A percentile compares a stretch with the other conserved stretches of the same genome.
These are phyloP conservation scores for Aegle marmelos DNA, from an alignment of 345 rosid genomes.

Conservation along the genomic window DNA sequence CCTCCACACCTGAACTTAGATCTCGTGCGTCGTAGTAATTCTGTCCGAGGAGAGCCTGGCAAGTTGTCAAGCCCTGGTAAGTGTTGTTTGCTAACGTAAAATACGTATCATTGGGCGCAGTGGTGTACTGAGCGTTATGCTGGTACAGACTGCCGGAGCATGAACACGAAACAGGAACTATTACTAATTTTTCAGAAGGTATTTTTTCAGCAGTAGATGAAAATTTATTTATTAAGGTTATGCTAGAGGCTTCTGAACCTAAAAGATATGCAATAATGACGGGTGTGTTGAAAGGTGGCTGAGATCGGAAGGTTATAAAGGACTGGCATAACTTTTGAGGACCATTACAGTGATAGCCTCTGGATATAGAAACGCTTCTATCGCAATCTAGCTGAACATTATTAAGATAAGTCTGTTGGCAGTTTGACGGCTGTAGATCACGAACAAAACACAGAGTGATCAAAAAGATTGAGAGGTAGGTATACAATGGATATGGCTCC, in stretches of 20 bases:
- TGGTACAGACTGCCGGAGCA: slow-evolving; percentile 25
- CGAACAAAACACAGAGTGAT: background rate
- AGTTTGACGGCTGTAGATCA: background rate
- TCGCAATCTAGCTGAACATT: background rate
- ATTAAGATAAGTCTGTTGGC: background rate
- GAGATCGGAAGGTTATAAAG: slow-evolving; percentile 22
- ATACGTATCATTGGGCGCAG: background rate
- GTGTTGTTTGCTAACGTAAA: slow-evolving; percentile 16
- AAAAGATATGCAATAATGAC: slow-evolving; percentile 22
- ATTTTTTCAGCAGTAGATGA: background rate
- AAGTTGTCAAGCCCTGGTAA: slow-evolving; percentile 30
- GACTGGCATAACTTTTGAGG: slow-evolving; percentile 24
- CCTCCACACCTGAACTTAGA: background rate
- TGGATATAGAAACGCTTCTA: background rate
- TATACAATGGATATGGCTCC: background rate
- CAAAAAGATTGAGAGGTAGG: background rate
- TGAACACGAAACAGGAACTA: slow-evolving; percentile 32
- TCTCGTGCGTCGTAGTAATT: background rate
- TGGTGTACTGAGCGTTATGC: slow-evolving; percentile 14
- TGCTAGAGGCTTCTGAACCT: slow-evolving; percentile 16
- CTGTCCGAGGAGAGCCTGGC: slow-evolving; percentile 23
- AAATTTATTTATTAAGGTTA: slow-evolving; percentile 13
- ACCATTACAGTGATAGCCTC: slow-evolving; percentile 26
- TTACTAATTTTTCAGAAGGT: background rate
- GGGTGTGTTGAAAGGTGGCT: slow-evolving; percentile 10